Conservation (phyloP, 2,329 filamentous ascomycete species). For the Daldinia sp. region DNA sequence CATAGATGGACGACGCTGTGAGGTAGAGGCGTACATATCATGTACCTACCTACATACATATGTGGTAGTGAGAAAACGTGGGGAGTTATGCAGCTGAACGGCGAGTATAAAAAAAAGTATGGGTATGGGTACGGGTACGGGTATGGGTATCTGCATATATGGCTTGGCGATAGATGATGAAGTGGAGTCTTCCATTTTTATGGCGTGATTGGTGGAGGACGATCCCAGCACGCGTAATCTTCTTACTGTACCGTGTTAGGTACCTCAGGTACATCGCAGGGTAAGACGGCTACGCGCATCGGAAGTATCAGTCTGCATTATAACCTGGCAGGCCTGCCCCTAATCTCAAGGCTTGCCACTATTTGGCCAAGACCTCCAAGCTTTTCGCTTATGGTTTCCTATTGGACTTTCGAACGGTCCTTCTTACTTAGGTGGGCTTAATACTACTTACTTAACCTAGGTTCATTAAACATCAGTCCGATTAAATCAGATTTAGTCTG, state of each 20-base stretch:
- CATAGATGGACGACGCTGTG: not conserved
- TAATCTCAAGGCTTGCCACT: not conserved
- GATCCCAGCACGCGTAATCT: not conserved
- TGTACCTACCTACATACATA: no score
- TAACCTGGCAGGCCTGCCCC: not conserved
- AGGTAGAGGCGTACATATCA: not conserved
- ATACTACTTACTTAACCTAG: slow-evolving; percentile 6
- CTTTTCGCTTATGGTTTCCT: slow-evolving; percentile 1
- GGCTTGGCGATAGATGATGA: not conserved
- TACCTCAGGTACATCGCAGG: not conserved
- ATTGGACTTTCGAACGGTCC: slow-evolving; percentile 1
- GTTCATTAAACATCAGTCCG: slow-evolving; percentile 6
- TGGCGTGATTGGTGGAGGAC: not conserved
- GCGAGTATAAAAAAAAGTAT: not conserved
- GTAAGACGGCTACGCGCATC: not conserved
- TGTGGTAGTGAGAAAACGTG: not conserved
- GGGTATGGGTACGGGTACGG: no score
- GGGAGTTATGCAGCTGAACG: not conserved
- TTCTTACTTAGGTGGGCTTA: not conserved
- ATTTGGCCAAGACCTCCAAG: slow-evolving; percentile 6
- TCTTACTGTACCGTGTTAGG: not conserved
- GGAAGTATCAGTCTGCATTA: slow-evolving; percentile 1
- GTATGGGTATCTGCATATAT: not conserved
- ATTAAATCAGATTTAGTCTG: not conserved
- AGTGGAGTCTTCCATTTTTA: not conserved